Evolutionary conservation across 345 rosid genomes (phyloP).

Genomic region (Gynandropsis gynandra): DNA sequence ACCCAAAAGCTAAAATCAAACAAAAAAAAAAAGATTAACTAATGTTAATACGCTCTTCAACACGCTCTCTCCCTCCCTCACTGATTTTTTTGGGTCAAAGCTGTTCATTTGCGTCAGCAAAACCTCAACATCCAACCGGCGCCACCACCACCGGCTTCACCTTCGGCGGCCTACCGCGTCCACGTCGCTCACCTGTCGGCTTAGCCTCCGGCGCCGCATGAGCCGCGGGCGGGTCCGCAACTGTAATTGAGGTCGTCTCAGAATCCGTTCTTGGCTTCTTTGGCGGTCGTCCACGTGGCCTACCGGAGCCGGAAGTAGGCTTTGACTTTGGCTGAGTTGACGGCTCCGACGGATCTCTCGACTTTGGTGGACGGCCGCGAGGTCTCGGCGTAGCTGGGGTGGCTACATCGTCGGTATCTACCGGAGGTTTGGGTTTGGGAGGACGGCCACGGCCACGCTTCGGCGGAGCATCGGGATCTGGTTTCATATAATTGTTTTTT

Average conservation of each 20-base stretch:
- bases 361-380: constrained; percentile 68
- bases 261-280: constrained; percentile 40
- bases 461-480: constrained; percentile 66
- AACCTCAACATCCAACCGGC: constrained; percentile 47
- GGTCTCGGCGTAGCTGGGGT: constrained; percentile 45
- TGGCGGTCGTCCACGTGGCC: constrained; percentile 71
- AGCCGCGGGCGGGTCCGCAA: not conserved
- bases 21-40: too few species aligned
- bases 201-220: not conserved
- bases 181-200: constrained; percentile 32
- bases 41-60: too few species aligned
- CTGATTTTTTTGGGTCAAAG: too few species aligned
- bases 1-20: too few species aligned
- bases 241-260: constrained; percentile 4
- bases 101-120: too few species aligned
- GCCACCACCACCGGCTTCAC: constrained; percentile 47
- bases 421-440: constrained; percentile 45
- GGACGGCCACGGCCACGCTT: constrained; percentile 94
- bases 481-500: constrained; percentile 76
- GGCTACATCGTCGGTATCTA: constrained; percentile 22
- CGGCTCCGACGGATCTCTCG: constrained; percentile 40
- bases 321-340: constrained; percentile 20
- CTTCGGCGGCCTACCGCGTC: constrained; percentile 77
- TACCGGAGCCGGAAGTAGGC: constrained; percentile 25
- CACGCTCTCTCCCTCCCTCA: too few species aligned